phyloP scores from a whole-genome alignment of 768 basidiomycete genomes.

The Tylopilus sp. region DNA sequence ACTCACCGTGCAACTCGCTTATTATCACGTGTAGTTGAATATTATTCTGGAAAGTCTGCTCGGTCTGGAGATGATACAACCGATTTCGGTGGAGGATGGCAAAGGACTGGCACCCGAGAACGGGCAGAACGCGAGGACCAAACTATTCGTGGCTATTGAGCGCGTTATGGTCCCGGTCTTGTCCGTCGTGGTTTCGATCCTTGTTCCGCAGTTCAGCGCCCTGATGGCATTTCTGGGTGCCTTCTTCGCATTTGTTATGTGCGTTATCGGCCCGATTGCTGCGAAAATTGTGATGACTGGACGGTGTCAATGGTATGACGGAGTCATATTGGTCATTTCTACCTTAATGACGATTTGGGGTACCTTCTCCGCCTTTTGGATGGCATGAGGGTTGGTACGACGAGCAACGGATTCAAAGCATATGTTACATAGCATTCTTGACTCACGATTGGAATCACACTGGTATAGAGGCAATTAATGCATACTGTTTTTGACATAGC shows the following conservation, averaged over 20 bases:
- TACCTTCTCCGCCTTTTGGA: conserved; percentile 60
- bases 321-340: conserved; percentile 47
- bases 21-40: conserved; percentile 52
- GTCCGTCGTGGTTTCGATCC: conserved; percentile 67
- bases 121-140: conserved; percentile 29
- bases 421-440: background rate
- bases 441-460: background rate
- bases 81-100: conserved; percentile 25
- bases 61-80: conserved; percentile 50
- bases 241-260: conserved; percentile 77
- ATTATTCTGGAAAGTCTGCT: conserved; percentile 78
- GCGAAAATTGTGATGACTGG: conserved; percentile 63
- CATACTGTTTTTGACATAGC: conserved; percentile 3
- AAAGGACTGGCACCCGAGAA: conserved; percentile 14
- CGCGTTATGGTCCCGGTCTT: conserved; percentile 55
- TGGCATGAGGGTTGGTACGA: conserved; percentile 20
- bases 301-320: conserved; percentile 50
- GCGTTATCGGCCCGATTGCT: conserved; percentile 72
- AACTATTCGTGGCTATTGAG: conserved; percentile 46
- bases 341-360: conserved; percentile 75
- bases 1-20: background rate
- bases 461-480: background rate
- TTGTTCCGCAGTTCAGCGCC: conserved; percentile 75
- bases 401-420: background rate
- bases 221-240: conserved; percentile 90